Evolutionary conservation across 2,329 filamentous ascomycete species (phyloP), one percentile per base, ranked within the genome.

Genomic region (Plenodomus tracheiphilus): DNA sequence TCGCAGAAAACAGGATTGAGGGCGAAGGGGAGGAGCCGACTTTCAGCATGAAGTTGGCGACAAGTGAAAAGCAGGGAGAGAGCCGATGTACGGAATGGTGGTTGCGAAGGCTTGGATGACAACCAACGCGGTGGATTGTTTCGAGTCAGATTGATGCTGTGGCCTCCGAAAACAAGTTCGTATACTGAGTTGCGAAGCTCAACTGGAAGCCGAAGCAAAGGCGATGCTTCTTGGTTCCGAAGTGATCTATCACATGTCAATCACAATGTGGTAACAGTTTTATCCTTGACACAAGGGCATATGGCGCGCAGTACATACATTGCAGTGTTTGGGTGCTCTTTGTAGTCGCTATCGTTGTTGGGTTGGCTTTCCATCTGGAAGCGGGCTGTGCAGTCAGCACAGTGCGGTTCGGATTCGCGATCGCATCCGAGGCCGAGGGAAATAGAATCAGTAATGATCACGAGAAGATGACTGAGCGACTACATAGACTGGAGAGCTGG

Each of bases 191-290:
- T 46, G 6, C 43, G 34, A 4, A 55, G 19, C 30, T 52, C 49
- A 0, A 20, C 42, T 7, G 52, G 52, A 1, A 55, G 40, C 11
- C 42, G 28, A 3, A 55, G 32, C 2, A 55, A 37, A 4, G 46
- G 52, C 1, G 46, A 52, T 19, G 64, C 15, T 61, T 61, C 28
- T 45, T 70, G 40, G 19, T 41, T 43, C 11, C 20, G 37, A 17
- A 35, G 30, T 3, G 30, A 4, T 20, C 40, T 42, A n/a, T 30
- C 4, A 11, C 15, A 15, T 11, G 18, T 39, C 38, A 39, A 19
- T 15, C 13, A 22, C 22, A 25, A 25, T 25, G 22, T 10, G 6
- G 5, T 25, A 5, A 10, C 22, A 25, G 10, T 25, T 25, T 10
- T 25, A 5, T 25, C 10, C 22, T 25, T 25, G 10, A 6, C 6